These are phyloP conservation scores for Wickerhamomyces bovis DNA, from an alignment of 805 yeast genomes.

Conservation along the genomic window DNA sequence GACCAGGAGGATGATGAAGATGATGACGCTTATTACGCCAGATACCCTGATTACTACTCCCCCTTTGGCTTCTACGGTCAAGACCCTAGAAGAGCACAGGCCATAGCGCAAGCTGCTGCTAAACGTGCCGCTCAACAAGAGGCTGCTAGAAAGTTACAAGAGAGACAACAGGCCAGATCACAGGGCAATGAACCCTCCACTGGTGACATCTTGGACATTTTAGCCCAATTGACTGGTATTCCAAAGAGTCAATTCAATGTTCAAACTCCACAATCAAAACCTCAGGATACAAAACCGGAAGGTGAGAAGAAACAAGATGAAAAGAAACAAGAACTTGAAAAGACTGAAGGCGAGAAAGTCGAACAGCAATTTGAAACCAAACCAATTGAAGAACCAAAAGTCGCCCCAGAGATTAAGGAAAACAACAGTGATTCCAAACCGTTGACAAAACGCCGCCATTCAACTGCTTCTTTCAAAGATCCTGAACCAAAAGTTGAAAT, in stretches of 20 bases:
- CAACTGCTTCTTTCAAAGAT: slow-evolving; percentile 15
- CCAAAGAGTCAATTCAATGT: background rate
- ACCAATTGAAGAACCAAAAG: background rate
- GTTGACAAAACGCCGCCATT: slow-evolving; percentile 18
- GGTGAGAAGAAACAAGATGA: background rate
- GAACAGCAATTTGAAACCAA: background rate
- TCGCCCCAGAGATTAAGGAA: slow-evolving; percentile 1
- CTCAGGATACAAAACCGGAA: background rate
- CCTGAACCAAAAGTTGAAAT: slow-evolving; percentile 25
- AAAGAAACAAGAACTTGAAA: background rate
- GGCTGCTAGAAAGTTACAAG: background rate
- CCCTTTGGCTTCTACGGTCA: background rate
- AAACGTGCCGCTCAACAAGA: background rate
- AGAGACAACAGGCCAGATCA: background rate
- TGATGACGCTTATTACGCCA: slow-evolving; percentile 2
- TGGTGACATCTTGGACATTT: background rate
- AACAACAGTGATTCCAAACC: slow-evolving; percentile 6
- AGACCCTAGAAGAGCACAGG: background rate
- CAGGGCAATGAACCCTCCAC: background rate
- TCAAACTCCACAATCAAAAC: background rate
- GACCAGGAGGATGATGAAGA: slow-evolving; percentile 9
- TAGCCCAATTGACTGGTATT: background rate
- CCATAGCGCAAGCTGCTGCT: background rate
- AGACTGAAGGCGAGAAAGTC: background rate
- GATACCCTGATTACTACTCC: slow-evolving; percentile 6